Percentiles rank a stretch among this genome's conserved stretches.
Evolutionary conservation across 208 protist genomes (phyloP).

Genomic region (Trypanosoma scelopori): DNA sequence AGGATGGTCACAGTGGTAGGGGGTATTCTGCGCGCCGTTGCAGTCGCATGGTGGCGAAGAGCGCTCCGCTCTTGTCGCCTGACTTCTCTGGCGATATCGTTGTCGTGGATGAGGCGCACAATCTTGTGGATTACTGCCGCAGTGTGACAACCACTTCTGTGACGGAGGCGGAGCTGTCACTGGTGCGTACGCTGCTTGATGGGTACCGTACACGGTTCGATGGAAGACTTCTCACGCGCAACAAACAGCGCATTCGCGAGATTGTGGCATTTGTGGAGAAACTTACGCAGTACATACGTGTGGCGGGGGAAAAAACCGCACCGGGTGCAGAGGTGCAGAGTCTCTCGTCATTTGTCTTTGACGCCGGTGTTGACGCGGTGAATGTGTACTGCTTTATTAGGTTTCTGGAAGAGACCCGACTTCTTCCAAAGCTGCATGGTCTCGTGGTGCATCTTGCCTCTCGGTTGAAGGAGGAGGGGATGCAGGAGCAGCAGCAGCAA

Average conservation of each 20-base stretch:
- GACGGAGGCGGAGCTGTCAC: constrained; percentile 35
- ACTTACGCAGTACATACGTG: constrained; percentile 24
- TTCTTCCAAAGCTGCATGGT: constrained; percentile 76
- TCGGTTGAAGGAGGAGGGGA: constrained; percentile 10
- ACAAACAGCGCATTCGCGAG: constrained; percentile 88
- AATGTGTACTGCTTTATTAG: constrained; percentile 58
- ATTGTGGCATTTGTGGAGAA: constrained; percentile 65
- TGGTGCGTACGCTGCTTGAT: constrained; percentile 43
- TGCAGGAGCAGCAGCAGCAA: neutral
- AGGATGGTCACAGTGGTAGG: neutral
- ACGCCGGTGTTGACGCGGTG: constrained; percentile 67
- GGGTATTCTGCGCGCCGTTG: neutral
- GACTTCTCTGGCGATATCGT: constrained; percentile 81
- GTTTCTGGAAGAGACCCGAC: constrained; percentile 59
- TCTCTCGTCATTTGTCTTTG: constrained; percentile 70
- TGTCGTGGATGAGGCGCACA: constrained; percentile 96
- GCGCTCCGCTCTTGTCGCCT: constrained; percentile 27
- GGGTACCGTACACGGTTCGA: constrained; percentile 77
- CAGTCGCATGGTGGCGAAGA: neutral
- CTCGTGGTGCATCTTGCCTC: constrained; percentile 35
- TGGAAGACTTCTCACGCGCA: constrained; percentile 76
- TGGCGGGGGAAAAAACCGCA: constrained; percentile 2
- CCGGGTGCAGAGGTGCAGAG: constrained; percentile 6
- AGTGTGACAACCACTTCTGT: constrained; percentile 66
- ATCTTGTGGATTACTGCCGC: constrained; percentile 93